Conservation (phyloP, 1,284 basidiomycete species). For the Mycosarcoma mackinlayi region DNA sequence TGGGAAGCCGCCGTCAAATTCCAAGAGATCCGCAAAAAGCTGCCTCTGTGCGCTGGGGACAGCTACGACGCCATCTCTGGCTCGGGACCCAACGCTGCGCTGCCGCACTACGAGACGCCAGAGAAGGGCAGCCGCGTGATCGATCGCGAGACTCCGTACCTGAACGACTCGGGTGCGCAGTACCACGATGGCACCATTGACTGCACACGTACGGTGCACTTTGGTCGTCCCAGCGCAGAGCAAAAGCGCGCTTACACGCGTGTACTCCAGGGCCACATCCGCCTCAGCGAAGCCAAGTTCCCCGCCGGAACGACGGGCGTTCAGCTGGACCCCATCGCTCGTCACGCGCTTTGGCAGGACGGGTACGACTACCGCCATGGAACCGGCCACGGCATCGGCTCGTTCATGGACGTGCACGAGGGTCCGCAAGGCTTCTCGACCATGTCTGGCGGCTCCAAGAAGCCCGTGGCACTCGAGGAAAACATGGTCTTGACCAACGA, state of each 20-base stretch:
- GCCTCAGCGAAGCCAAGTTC: conserved; percentile 53
- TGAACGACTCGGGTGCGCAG: conserved; percentile 64
- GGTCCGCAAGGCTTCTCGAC: conserved; percentile 60
- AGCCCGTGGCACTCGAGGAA: conserved; percentile 46
- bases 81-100: conserved; percentile 59
- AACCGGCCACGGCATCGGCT: conserved; percentile 63
- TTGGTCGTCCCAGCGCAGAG: conserved; percentile 58
- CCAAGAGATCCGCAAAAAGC: conserved; percentile 34
- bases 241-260: conserved; percentile 64
- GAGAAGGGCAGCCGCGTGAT: conserved; percentile 51
- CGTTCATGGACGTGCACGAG: conserved; percentile 63
- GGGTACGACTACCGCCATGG: conserved; percentile 61
- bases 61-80: conserved; percentile 66
- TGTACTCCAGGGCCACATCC: conserved; percentile 63
- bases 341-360: conserved; percentile 60
- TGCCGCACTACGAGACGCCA: conserved; percentile 67
- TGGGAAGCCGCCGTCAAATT: conserved; percentile 56
- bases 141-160: conserved; percentile 57
- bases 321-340: conserved; percentile 59
- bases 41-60: conserved; percentile 58
- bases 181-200: conserved; percentile 66
- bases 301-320: conserved; percentile 61
- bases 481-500: conserved; percentile 63
- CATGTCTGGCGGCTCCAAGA: conserved; percentile 51
- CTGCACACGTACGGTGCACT: conserved; percentile 64